phyloP scores from a whole-genome alignment of 306 rosid genomes.

The Quercus rubra region DNA sequence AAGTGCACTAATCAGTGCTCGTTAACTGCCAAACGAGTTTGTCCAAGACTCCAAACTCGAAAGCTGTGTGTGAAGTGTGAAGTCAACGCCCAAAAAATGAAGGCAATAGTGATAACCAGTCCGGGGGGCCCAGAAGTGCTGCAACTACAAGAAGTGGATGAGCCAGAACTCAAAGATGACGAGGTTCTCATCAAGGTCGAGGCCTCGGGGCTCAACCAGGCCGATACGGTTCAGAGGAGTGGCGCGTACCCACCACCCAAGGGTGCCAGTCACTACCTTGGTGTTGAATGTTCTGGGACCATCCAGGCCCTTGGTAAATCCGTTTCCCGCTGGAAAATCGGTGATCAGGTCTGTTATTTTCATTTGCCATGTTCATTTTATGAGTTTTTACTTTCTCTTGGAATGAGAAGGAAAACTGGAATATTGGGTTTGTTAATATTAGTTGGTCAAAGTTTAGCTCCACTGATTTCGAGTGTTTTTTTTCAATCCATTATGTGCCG shows the following conservation, averaged over 20 bases:
- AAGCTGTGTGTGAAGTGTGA: neutral
- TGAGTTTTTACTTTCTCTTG: too few species aligned
- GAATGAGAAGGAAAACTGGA: too few species aligned
- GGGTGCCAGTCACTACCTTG: slow-evolving; percentile 69
- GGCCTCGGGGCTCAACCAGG: slow-evolving; percentile 80
- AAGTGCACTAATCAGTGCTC: too few species aligned
- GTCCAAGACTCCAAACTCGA: too few species aligned
- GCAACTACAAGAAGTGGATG: slow-evolving; percentile 56
- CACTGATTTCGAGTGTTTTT: too few species aligned
- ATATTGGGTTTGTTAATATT: too few species aligned
- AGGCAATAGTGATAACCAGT: slow-evolving; percentile 60
- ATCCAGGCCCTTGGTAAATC: slow-evolving; percentile 50
- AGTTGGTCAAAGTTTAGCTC: too few species aligned
- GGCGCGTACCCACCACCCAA: slow-evolving; percentile 74
- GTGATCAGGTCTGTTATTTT: slow-evolving; percentile 58
- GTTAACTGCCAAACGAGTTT: too few species aligned
- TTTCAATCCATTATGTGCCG: too few species aligned
- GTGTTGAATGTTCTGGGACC: slow-evolving; percentile 88
- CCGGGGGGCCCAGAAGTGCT: slow-evolving; percentile 83
- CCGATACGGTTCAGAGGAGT: slow-evolving; percentile 70
- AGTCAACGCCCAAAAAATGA: slow-evolving; percentile 37
- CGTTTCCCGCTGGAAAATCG: slow-evolving; percentile 83
- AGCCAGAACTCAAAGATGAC: slow-evolving; percentile 55
- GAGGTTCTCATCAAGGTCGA: slow-evolving; percentile 69
- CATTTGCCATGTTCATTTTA: too few species aligned